These are phyloP conservation scores for Fusarium sp. DNA, from an alignment of 2,329 filamentous ascomycete species.

Conservation along the genomic window DNA sequence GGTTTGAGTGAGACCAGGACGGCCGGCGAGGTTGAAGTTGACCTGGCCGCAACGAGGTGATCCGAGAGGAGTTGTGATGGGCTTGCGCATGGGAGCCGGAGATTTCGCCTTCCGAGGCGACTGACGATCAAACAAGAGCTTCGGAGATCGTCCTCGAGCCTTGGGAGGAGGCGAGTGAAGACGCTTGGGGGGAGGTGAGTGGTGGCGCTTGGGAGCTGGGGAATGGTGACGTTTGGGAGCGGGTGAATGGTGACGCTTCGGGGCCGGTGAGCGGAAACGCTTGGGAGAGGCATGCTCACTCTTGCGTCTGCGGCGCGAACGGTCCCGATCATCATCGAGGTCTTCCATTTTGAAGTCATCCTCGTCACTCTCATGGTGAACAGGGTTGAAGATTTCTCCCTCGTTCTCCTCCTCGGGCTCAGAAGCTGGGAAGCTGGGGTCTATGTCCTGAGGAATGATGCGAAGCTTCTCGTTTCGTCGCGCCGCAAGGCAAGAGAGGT, in stretches of 20 bases:
- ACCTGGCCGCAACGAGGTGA: slow-evolving; percentile 56
- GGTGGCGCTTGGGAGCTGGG: slow-evolving; percentile 24
- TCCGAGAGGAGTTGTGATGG: slow-evolving; percentile 50
- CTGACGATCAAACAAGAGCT: slow-evolving; percentile 69
- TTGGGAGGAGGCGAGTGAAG: slow-evolving; percentile 56
- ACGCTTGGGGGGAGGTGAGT: slow-evolving; percentile 30
- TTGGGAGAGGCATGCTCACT: slow-evolving; percentile 60
- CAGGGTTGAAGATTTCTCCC: slow-evolving; percentile 70
- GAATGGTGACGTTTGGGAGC: slow-evolving; percentile 52
- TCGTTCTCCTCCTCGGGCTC: slow-evolving; percentile 90
- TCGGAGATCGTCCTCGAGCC: slow-evolving; percentile 61
- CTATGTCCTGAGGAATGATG: slow-evolving; percentile 92
- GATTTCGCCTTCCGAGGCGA: slow-evolving; percentile 79
- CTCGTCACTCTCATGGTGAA: slow-evolving; percentile 73
- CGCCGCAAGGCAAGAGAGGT: slow-evolving; percentile 84
- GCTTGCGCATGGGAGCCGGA: slow-evolving; percentile 74
- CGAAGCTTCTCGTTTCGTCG: slow-evolving; percentile 84
- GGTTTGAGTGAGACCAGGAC: slow-evolving; percentile 78
- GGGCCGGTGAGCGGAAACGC: slow-evolving; percentile 58
- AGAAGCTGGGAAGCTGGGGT: slow-evolving; percentile 95
- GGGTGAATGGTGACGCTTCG: slow-evolving; percentile 57
- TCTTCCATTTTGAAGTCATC: slow-evolving; percentile 76
- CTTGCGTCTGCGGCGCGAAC: slow-evolving; percentile 60
- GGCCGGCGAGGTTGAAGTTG: slow-evolving; percentile 56
- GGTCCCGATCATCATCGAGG: slow-evolving; percentile 67